Percentiles rank a stretch among this genome's conserved stretches.
Conservation (phyloP, 768 basidiomycete species). For the Boletus edulis region DNA sequence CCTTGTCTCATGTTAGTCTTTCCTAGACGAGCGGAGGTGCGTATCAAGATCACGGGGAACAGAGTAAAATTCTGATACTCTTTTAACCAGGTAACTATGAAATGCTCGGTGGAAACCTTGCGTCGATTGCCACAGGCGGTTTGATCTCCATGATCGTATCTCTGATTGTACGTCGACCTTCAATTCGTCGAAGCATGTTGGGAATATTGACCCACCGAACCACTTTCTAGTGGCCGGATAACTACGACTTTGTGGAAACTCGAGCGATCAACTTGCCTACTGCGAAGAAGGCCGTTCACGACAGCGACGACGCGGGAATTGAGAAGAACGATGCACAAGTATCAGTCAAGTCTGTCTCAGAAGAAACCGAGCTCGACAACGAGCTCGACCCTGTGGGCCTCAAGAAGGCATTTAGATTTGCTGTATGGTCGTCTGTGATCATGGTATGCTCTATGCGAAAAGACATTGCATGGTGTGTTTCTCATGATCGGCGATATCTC, state of each 20-base stretch:
- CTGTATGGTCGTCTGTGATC: conserved; percentile 66
- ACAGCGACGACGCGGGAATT: conserved; percentile 28
- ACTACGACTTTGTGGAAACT: conserved; percentile 80
- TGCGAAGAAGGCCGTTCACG: conserved; percentile 12
- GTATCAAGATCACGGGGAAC: conserved; percentile 23
- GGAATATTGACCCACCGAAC: not conserved
- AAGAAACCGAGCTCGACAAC: conserved; percentile 40
- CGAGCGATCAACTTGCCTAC: conserved; percentile 64
- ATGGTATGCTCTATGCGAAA: conserved; percentile 45
- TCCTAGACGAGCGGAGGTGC: conserved; percentile 50
- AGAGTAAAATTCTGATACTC: not conserved
- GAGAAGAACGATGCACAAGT: conserved; percentile 36
- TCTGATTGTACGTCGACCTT: conserved; percentile 47
- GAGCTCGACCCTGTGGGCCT: conserved; percentile 67
- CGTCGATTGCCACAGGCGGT: conserved; percentile 76
- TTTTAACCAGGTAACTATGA: conserved; percentile 42
- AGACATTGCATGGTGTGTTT: not conserved
- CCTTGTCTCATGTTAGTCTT: not conserved
- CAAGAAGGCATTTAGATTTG: conserved; percentile 76
- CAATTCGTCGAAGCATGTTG: not conserved
- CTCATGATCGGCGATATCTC: not conserved
- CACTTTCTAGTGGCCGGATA: conserved; percentile 61
- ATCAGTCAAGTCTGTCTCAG: conserved; percentile 38
- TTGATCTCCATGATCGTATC: conserved; percentile 70
- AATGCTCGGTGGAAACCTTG: conserved; percentile 92